phyloP scores from a whole-genome alignment of 176 grass and related monocot genomes.

The Oryza glaberrima region DNA sequence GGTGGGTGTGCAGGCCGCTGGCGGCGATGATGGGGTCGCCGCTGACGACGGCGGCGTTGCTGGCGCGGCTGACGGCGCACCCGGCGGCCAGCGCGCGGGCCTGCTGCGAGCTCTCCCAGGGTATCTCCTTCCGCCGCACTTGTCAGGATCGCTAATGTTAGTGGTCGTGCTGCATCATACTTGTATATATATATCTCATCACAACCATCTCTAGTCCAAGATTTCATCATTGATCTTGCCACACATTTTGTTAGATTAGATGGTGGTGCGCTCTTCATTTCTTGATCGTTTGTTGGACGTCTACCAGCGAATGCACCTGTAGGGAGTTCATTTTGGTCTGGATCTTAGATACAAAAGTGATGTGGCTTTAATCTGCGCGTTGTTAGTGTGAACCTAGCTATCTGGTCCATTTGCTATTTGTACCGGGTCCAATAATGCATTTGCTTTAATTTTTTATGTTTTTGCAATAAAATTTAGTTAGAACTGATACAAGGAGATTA shows the following conservation, averaged over 20 bases:
- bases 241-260: not conserved
- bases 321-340: not conserved
- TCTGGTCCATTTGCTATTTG: not conserved
- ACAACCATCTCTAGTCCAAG: not conserved
- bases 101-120: slow-evolving; percentile 99
- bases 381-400: not conserved
- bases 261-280: not conserved
- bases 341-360: not conserved
- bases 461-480: slow-evolving; percentile 2
- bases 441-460: slow-evolving; percentile 19
- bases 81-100: slow-evolving; percentile 71
- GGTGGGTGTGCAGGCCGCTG: slow-evolving; percentile 51
- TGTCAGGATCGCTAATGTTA: slow-evolving; percentile 67
- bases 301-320: not conserved
- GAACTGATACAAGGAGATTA: slow-evolving; percentile 49
- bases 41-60: slow-evolving; percentile 49
- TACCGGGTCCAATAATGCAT: no score
- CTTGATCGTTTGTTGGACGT: not conserved
- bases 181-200: not conserved
- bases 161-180: slow-evolving; percentile 34
- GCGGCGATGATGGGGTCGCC: slow-evolving; percentile 66
- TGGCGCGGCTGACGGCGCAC: slow-evolving; percentile 81
- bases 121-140: slow-evolving; percentile 63
- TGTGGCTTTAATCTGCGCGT: not conserved
- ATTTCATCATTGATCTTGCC: no score